These are phyloP conservation scores for Xylariales sp. DNA, from an alignment of 2,329 filamentous ascomycete species.

Conservation along the genomic window DNA sequence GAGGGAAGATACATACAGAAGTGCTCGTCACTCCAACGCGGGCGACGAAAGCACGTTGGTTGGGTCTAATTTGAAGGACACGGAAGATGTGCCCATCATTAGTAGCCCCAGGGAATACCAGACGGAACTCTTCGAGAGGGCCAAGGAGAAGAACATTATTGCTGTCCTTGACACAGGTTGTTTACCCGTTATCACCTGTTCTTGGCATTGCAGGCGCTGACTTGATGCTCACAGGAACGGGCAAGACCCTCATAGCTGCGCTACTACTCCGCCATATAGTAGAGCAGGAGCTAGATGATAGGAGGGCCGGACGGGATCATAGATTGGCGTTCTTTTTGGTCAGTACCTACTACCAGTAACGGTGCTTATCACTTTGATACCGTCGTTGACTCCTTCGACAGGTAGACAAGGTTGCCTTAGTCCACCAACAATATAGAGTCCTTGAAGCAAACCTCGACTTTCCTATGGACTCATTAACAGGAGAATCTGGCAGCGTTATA, in stretches of 20 bases:
- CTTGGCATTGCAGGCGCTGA: conserved; percentile 24
- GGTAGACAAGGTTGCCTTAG: conserved; percentile 89
- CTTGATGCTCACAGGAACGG: conserved; percentile 70
- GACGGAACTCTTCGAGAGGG: conserved; percentile 87
- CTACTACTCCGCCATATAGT: conserved; percentile 82
- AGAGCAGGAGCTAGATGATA: conserved; percentile 79
- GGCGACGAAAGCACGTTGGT: neutral
- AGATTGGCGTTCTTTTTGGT: conserved; percentile 88
- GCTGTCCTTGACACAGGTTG: conserved; percentile 91
- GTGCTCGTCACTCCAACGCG: neutral
- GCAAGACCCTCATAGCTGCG: conserved; percentile 96
- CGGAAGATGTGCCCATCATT: conserved; percentile 68
- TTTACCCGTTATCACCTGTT: conserved; percentile 1
- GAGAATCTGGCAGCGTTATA: conserved; percentile 66
- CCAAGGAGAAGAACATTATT: conserved; percentile 87
- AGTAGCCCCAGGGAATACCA: conserved; percentile 89
- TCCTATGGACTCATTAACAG: conserved; percentile 78
- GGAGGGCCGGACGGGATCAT: conserved; percentile 67
- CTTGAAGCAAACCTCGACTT: conserved; percentile 84
- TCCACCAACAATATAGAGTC: conserved; percentile 88
- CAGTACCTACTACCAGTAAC: conserved; percentile 34
- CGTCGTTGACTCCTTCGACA: conserved; percentile 47
- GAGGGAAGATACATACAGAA: conserved; percentile 28
- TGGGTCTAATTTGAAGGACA: conserved; percentile 46
- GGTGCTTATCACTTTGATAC: neutral